Base-by-base conservation (phyloP, 2,329 filamentous ascomycete species). In the Penicillium sp. region DNA sequence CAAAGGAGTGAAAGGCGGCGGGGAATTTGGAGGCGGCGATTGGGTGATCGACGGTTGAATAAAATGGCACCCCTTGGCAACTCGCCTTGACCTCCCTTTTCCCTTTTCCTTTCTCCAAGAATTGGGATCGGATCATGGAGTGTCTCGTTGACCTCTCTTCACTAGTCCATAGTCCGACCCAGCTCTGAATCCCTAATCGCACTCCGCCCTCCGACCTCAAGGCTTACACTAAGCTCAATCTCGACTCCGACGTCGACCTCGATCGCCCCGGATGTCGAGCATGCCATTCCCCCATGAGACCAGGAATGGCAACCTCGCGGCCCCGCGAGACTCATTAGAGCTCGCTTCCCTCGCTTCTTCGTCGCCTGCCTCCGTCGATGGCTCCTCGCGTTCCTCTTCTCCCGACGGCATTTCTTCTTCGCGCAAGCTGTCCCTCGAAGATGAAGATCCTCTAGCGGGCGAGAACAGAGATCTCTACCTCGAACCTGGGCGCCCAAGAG, bases 291-390 rank as follows among this genome's bases (percentile, higher is more conserved):
- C 66, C 29, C 62, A 65, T 47, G 65, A 65, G n/a, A 53, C 58
- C 49, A 61, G 63, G 54, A 65, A 65, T 49, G 65, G 62, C 48
- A 64, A 56, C 42, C 57, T 59, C 28, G 58, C 64, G 54, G 75
- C 77, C 12, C 76, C 84, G 56, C 89, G 94, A 76, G 94, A 99
- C 80, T 97, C 93, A 43, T 85, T 99, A 67, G 94, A 99, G 78
- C 87, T 99, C 53, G 94, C 92, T 55, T 96, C 92, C 48, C 85
- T 99, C 59, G 94, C 93, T 54, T 95, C 90, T 57, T 91, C 88
- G 61, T 90, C 88, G 62, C 83, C 81, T 47, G 81, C 81, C 57
- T 83, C 82, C 45, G 81, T 76, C 44, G 81, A 81, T 10, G 84
- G 87, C 43, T 77, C 81, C n/a, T 88, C 87, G 15, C 83, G 87